Percentiles rank a stretch among this genome's conserved stretches.
phyloP scores from a whole-genome alignment of 83 land plant genomes.

The Diphasiastrum complanatum region DNA sequence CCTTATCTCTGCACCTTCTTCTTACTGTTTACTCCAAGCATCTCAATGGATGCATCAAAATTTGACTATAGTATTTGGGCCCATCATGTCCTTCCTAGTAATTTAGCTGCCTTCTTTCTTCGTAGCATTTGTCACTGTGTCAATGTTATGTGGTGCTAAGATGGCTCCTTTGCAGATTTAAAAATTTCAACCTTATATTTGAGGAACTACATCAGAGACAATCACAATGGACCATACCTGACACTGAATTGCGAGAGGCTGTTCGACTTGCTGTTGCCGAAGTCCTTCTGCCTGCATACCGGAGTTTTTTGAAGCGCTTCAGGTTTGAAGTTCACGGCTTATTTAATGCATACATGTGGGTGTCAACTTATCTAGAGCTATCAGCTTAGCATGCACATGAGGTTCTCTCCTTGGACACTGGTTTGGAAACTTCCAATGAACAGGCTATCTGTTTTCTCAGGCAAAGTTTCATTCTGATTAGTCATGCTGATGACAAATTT shows the following conservation, averaged over 20 bases:
- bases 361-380: no score
- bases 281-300: conserved; percentile 81
- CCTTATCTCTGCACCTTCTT: neutral
- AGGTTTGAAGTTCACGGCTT: no score
- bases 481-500: neutral
- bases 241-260: conserved; percentile 74
- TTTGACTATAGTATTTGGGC: neutral
- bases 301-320: conserved; percentile 70
- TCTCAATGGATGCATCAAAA: neutral
- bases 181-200: conserved; percentile 68
- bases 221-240: conserved; percentile 91
- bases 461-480: conserved; percentile 12
- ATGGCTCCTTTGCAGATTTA: conserved; percentile 60
- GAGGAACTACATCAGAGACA: conserved; percentile 85
- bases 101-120: no score
- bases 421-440: no score
- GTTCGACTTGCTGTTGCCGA: conserved; percentile 79
- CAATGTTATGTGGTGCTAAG: neutral
- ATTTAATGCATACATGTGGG: no score
- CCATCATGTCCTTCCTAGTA: no score
- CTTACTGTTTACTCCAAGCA: conserved; percentile 1
- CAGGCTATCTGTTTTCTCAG: no score
- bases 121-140: neutral
- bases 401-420: no score
- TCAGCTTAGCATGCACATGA: no score